Base-by-base conservation (phyloP, 2,329 filamentous ascomycete species). In the Scedosporium apiospermum region DNA sequence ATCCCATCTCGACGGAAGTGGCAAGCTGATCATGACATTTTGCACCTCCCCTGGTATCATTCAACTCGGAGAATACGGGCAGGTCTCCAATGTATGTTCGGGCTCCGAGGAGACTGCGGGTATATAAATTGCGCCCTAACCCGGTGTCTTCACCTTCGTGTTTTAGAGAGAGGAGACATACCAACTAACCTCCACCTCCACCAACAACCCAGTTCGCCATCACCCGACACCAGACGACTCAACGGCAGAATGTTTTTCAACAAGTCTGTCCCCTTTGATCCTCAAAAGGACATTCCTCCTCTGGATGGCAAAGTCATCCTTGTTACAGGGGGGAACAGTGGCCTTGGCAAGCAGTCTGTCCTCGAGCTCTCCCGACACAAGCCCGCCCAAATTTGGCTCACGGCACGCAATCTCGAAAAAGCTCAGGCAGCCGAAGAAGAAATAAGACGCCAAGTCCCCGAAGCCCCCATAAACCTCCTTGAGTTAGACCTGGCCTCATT, bases 241-340 rank as follows among this genome's bases (percentile, higher is more conserved):
- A 9, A 21, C 18, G n/a, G 4, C 55, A 58, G 3, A n/a, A 58
- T 58, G 57, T 14, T 27, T 6, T 38, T 12, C n/a, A 12, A 12
- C 12, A 59, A 44, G 41, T 59, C 57, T 59, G 58, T 66, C 44
- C 27, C 64, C 61, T 61, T 69, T 66, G 58, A 74, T 12, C 77
- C 81, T 1, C 71, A 74, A 6, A 72, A 68, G 10, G 77, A 82
- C 64, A 76, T 83, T 23, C 68, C 71, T 4, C 73, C 76, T 42
- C 73, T 82, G n/a, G 68, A 73, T 1, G 78, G 76, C 55, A 83
- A 80, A 64, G 76, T 81, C 4, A 73, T 82, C 53, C 69, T 82
- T 12, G 71, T 83, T 4, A 83, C 80, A 2, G 82, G 81, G 61
- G 80, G 79, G 79, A 71, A 71, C 5, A 66, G 65, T n/a, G 71